Conservation (phyloP, 257 asterid species). For the Osmanthus fragrans region DNA sequence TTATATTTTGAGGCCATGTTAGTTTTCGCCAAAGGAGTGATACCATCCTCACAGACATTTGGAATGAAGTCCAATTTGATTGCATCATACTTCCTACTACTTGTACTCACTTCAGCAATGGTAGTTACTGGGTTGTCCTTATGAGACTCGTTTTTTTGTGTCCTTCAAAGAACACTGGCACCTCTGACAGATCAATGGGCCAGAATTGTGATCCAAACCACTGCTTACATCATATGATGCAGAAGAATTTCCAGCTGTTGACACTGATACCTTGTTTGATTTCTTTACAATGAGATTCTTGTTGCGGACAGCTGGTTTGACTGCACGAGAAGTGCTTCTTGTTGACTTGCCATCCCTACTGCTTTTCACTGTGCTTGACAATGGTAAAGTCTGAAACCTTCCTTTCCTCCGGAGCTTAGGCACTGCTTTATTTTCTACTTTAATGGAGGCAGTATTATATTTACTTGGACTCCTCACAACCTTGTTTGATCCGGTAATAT, state of each 20-base stretch:
- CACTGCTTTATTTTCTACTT: constrained; percentile 43
- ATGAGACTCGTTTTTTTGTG: constrained; percentile 31
- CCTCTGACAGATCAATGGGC: constrained; percentile 64
- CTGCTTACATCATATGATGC: constrained; percentile 30
- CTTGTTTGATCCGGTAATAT: constrained; percentile 31
- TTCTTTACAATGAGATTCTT: constrained; percentile 58
- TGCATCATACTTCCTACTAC: constrained; percentile 25
- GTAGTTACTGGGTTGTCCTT: constrained; percentile 26
- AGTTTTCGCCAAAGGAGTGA: constrained; percentile 35
- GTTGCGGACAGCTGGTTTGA: constrained; percentile 62
- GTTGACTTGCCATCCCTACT: constrained; percentile 48
- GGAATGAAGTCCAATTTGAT: constrained; percentile 25
- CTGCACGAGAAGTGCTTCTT: constrained; percentile 47
- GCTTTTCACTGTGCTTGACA: constrained; percentile 49
- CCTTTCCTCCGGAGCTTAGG: constrained; percentile 62
- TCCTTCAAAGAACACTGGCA: constrained; percentile 75
- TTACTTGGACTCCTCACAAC: constrained; percentile 29
- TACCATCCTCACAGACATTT: constrained; percentile 29
- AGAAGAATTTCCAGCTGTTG: constrained; percentile 26
- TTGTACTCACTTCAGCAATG: constrained; percentile 20
- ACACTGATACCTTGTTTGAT: constrained; percentile 41
- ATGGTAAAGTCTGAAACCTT: constrained; percentile 45
- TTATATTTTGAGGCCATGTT: constrained; percentile 34
- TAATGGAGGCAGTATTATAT: constrained; percentile 37
- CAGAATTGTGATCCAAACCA: constrained; percentile 29